Conservation (phyloP, 345 rosid species). For the Salix caprea region DNA sequence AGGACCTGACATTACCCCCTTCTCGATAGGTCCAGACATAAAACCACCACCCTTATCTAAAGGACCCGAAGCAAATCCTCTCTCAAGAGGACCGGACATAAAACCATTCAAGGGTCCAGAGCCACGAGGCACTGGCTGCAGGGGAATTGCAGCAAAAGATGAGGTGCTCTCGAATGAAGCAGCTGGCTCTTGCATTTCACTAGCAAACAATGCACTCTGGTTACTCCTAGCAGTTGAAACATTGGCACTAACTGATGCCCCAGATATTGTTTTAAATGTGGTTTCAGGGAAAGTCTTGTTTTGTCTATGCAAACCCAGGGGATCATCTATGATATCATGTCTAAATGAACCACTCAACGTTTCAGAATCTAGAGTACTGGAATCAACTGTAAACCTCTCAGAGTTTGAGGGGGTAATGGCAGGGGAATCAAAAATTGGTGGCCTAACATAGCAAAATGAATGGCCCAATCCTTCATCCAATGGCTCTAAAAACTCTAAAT, state of each 20-base stretch:
- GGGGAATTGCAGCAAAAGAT: slow-evolving; percentile 83
- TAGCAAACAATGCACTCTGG: slow-evolving; percentile 61
- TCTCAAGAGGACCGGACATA: slow-evolving; percentile 92
- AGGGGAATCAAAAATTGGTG: slow-evolving; percentile 74
- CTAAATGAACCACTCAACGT: slow-evolving; percentile 79
- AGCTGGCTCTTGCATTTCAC: slow-evolving; percentile 80
- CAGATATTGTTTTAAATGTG: slow-evolving; percentile 88
- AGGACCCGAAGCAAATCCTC: slow-evolving; percentile 91
- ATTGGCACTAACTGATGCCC: slow-evolving; percentile 97
- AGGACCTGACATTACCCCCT: slow-evolving; percentile 95
- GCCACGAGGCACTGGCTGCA: slow-evolving; percentile 88
- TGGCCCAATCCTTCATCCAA: slow-evolving; percentile 94
- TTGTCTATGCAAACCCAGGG: slow-evolving; percentile 47
- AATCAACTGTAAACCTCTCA: slow-evolving; percentile 92
- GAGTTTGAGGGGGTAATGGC: slow-evolving; percentile 88
- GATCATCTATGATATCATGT: slow-evolving; percentile 70
- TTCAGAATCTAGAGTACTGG: slow-evolving; percentile 90
- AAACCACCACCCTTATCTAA: slow-evolving; percentile 77
- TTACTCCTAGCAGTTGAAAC: slow-evolving; percentile 92
- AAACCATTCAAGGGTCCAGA: slow-evolving; percentile 85
- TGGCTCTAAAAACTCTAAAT: slow-evolving; percentile 78
- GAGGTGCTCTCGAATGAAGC: slow-evolving; percentile 97
- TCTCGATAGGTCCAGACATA: slow-evolving; percentile 94
- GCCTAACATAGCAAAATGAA: slow-evolving; percentile 96
- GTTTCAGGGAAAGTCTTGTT: slow-evolving; percentile 70